These are phyloP conservation scores for Psilocybe sp. DNA, from an alignment of 768 basidiomycete species.

Conservation along the genomic window DNA sequence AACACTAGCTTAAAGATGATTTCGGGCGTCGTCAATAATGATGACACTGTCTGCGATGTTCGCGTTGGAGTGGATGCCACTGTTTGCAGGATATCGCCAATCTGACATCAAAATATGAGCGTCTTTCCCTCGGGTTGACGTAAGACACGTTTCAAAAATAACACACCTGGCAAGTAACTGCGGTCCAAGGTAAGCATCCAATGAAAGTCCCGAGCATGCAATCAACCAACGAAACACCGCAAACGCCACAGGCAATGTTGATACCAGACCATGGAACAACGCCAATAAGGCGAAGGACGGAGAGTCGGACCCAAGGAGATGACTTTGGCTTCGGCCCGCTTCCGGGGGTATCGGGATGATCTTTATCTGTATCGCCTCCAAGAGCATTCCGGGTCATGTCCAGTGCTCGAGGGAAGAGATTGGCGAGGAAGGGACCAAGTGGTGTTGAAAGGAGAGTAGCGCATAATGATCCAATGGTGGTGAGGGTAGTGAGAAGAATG, in stretches of 20 bases:
- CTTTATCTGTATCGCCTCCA: conserved; percentile 57
- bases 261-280: conserved; percentile 97
- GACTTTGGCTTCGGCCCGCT: conserved; percentile 30
- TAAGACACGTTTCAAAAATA: conserved; percentile 14
- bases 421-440: conserved; percentile 78
- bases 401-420: conserved; percentile 80
- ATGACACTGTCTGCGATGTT: conserved; percentile 76
- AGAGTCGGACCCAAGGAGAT: conserved; percentile 79
- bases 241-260: conserved; percentile 94
- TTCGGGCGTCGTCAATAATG: conserved; percentile 78
- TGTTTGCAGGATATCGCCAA: conserved; percentile 85
- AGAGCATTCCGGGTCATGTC: conserved; percentile 82
- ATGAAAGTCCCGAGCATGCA: conserved; percentile 83
- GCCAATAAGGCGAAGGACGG: conserved; percentile 85
- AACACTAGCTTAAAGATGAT: conserved; percentile 83
- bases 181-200: conserved; percentile 84
- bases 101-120: conserved; percentile 41
- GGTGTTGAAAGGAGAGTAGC: conserved; percentile 82
- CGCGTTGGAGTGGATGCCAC: conserved; percentile 72
- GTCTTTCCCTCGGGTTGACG: conserved; percentile 1
- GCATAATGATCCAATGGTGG: conserved; percentile 81
- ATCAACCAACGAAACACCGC: conserved; percentile 72
- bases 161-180: conserved; percentile 81
- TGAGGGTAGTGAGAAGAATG: conserved; percentile 76
- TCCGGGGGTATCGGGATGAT: conserved; percentile 34